Percentiles rank a stretch among this genome's conserved stretches.
Conservation (phyloP, 1,284 basidiomycete species). For the Naganishia albida region DNA sequence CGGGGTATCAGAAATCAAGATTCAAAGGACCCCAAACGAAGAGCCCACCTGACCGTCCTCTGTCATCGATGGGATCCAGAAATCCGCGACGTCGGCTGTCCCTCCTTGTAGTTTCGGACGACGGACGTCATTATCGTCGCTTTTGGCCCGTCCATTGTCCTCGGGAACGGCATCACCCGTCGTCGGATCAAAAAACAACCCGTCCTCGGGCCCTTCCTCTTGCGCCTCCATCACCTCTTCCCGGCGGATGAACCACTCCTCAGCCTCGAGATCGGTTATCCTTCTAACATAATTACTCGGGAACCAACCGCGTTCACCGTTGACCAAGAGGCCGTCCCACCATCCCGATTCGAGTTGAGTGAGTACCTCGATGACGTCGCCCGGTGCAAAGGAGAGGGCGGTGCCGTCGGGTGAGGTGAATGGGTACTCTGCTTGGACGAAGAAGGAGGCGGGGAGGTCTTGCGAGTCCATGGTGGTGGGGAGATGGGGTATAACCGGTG, state of each 20-base stretch:
- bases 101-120: constrained; percentile 29
- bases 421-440: constrained; percentile 90
- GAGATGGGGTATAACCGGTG: no score
- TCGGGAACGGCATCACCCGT: constrained; percentile 1
- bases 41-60: constrained; percentile 53
- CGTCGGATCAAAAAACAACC: constrained; percentile 4
- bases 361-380: constrained; percentile 91
- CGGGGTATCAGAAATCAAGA: constrained; percentile 15
- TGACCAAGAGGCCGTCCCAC: constrained; percentile 95
- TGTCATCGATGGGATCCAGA: constrained; percentile 55
- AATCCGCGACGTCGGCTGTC: constrained; percentile 46
- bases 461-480: background rate
- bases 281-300: constrained; percentile 90
- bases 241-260: constrained; percentile 58
- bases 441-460: constrained; percentile 55
- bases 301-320: constrained; percentile 87
- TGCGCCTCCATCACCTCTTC: constrained; percentile 29
- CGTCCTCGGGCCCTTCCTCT: constrained; percentile 31
- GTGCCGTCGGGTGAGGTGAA: constrained; percentile 85
- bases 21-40: background rate
- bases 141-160: background rate
- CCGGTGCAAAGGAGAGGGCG: constrained; percentile 80
- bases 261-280: constrained; percentile 77
- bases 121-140: background rate
- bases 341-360: constrained; percentile 89